Base-by-base conservation (phyloP, 345 rosid genomes). In the Acer saccharum region DNA sequence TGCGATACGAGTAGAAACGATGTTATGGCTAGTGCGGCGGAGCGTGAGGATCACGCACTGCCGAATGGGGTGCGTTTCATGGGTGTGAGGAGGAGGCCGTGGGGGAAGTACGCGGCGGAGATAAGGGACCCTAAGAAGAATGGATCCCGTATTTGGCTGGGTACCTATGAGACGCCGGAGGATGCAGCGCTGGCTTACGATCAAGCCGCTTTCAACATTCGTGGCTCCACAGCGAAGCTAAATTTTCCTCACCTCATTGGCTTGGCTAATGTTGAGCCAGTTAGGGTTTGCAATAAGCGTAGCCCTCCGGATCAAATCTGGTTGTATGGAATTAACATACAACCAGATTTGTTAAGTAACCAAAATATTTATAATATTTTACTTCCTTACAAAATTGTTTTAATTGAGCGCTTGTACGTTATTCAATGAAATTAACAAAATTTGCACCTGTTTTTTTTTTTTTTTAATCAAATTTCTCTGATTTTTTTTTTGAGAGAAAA, bases 41-140 rank as follows among this genome's bases (percentile, higher is more conserved):
- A 29, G 69, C 57, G 4, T 58, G 63, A 23, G 18, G 25, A 46
- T 4, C 29, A 23, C 9, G 72, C 13, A 52, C 78, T 44, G 11
- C 8, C 63, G 6, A 43, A 71, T 41, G 66, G 74, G 44, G 54
- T 50, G 63, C 76, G 48, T 13, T 82, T 68, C 11, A 77, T 27
- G 17, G 84, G 86, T 1, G 84, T 84, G 57, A 83, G 80, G 78
- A 81, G 88, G 64, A 74, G 94, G 70, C 90, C 93, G 4, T 89
- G 91, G 94, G 92, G 94, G 71, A 89, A 87, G 63, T 89, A 78
- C 60, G 93, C 89, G 55, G 93, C 93, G 48, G 93, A 89, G 88
- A 85, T 91, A 0, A 83, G 92, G 43, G 86, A 76, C 41, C 81
- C 83, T 5, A 85, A 83, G 74, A 79, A 48, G 63, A 74, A 79